A percentile compares a stretch with the other conserved stretches of the same genome.
These are phyloP conservation scores for Cucumis melo DNA, from an alignment of 306 rosid species.

Conservation along the genomic window DNA sequence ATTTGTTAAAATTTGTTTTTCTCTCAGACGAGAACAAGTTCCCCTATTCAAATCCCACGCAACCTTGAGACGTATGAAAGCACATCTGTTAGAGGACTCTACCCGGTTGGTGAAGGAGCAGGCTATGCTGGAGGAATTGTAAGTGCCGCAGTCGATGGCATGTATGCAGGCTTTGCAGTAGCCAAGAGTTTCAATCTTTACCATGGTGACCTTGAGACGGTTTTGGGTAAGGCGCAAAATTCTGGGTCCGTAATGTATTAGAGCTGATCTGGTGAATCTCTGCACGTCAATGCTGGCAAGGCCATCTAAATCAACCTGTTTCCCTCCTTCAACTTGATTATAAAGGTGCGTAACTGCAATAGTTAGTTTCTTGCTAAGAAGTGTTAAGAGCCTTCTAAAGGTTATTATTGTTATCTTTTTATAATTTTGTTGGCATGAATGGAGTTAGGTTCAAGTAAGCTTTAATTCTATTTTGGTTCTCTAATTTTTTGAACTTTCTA, in stretches of 20 bases:
- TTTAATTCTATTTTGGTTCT: background rate
- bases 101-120: conserved; percentile 96
- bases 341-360: background rate
- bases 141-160: conserved; percentile 94
- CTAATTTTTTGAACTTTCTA: background rate
- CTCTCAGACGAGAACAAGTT: conserved; percentile 82
- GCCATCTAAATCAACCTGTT: background rate
- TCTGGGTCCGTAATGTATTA: conserved; percentile 62
- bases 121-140: conserved; percentile 98
- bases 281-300: background rate
- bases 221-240: conserved; percentile 65
- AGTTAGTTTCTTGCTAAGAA: background rate
- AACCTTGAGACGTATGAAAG: conserved; percentile 53
- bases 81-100: conserved; percentile 66
- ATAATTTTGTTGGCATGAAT: background rate
- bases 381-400: background rate
- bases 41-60: conserved; percentile 83
- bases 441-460: background rate
- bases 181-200: conserved; percentile 46
- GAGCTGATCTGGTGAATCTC: background rate
- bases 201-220: conserved; percentile 45
- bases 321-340: background rate
- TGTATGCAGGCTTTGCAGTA: conserved; percentile 79
- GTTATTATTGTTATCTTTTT: background rate
- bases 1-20: background rate